Percentiles rank a stretch among this genome's conserved stretches.
These are phyloP conservation scores for Chaetoceros tenuissimus DNA, from an alignment of 108 stramenopile species.

Conservation along the genomic window DNA sequence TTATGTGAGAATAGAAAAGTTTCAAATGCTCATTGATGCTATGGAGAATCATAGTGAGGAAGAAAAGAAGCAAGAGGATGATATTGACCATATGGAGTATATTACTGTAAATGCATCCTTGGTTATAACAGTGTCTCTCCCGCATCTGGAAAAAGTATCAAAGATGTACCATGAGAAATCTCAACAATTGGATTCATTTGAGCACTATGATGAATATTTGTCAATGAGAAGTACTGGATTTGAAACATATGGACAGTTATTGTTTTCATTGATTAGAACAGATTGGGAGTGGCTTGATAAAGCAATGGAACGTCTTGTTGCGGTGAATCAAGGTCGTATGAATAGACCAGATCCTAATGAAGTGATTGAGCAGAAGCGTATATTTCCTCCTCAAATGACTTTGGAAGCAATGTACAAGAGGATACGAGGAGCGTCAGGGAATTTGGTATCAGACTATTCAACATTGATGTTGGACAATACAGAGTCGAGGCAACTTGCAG, in stretches of 20 bases:
- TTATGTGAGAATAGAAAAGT: conserved; percentile 20
- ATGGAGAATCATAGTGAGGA: not conserved
- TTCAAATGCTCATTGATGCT: conserved; percentile 13
- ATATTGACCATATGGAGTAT: not conserved
- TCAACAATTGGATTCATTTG: not conserved
- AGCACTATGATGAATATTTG: conserved; percentile 1
- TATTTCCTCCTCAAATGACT: conserved; percentile 48
- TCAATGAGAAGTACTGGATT: conserved; percentile 13
- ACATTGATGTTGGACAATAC: not conserved
- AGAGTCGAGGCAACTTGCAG: not conserved
- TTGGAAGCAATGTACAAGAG: conserved; percentile 49
- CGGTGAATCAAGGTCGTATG: not conserved
- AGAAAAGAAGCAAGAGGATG: not conserved
- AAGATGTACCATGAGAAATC: not conserved
- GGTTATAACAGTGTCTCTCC: conserved; percentile 41
- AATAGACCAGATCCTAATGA: not conserved
- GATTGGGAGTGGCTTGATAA: conserved; percentile 48
- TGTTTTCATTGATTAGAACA: conserved; percentile 48
- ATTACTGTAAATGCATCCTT: conserved; percentile 17
- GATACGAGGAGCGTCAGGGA: conserved; percentile 31
- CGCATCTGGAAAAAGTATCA: conserved; percentile 3
- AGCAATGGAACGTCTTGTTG: conserved; percentile 12
- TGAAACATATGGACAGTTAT: conserved; percentile 35
- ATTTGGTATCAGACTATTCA: not conserved
- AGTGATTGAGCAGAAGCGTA: not conserved